These are phyloP conservation scores for Trichoderma parareesei DNA, from an alignment of 495 filamentous ascomycete species.

Conservation along the genomic window DNA sequence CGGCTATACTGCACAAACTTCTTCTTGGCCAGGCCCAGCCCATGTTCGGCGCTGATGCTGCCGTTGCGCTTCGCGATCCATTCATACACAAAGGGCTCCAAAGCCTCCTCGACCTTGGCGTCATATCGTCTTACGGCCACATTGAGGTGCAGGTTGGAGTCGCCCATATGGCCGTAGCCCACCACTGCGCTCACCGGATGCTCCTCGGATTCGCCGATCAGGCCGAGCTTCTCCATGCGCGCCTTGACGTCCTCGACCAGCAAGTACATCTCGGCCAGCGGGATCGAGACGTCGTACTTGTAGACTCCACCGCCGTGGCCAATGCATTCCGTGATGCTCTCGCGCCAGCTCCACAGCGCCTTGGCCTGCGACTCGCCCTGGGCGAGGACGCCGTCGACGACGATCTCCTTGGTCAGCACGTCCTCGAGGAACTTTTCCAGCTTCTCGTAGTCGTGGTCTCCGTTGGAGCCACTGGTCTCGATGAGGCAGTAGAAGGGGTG, in stretches of 20 bases:
- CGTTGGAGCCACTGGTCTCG: constrained; percentile 90
- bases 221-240: constrained; percentile 59
- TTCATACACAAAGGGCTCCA: constrained; percentile 95
- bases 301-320: constrained; percentile 93
- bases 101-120: constrained; percentile 75
- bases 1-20: constrained; percentile 88
- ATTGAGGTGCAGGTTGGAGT: constrained; percentile 91
- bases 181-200: constrained; percentile 79
- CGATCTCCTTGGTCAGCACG: constrained; percentile 76
- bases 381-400: constrained; percentile 81
- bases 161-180: constrained; percentile 98
- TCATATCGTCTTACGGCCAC: constrained; percentile 72
- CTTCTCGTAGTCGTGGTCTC: constrained; percentile 87
- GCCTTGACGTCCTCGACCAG: constrained; percentile 77
- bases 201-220: constrained; percentile 70
- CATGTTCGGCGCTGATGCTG: constrained; percentile 94
- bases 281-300: constrained; percentile 97
- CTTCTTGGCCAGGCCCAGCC: constrained; percentile 89
- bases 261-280: constrained; percentile 74
- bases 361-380: constrained; percentile 85
- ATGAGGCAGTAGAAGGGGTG: constrained; percentile 94
- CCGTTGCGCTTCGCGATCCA: constrained; percentile 84
- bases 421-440: constrained; percentile 79
- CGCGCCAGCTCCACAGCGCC: constrained; percentile 83
- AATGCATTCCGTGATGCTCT: constrained; percentile 80